Percentiles rank a stretch among this genome's conserved stretches.
Evolutionary conservation across 768 basidiomycete genomes (phyloP).

Genomic region (Tulasnella sp.): DNA sequence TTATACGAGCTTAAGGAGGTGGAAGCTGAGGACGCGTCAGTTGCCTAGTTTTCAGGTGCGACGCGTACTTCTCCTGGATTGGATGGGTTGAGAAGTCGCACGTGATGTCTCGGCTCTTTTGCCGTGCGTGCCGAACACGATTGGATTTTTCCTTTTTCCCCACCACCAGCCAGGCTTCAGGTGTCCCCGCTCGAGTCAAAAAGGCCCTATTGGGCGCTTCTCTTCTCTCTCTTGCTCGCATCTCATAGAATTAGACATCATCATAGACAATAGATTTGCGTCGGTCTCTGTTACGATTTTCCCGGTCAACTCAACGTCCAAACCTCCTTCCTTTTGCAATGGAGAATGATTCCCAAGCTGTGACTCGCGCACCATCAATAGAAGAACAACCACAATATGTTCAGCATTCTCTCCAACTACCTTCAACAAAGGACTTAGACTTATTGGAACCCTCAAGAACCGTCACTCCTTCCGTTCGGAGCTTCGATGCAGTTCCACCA

Average conservation of each 20-base stretch:
- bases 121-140: neutral
- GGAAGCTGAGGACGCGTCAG: neutral
- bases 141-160: neutral
- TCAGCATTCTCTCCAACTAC: neutral
- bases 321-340: neutral
- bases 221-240: neutral
- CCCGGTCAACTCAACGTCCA: neutral
- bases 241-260: neutral
- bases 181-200: neutral
- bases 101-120: neutral
- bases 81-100: neutral
- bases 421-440: neutral
- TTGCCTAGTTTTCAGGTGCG: neutral
- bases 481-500: constrained; percentile 7
- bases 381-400: neutral
- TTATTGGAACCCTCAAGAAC: neutral
- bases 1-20: neutral
- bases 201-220: neutral
- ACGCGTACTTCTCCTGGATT: neutral
- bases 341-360: constrained; percentile 2
- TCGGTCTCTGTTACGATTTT: neutral
- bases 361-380: constrained; percentile 2
- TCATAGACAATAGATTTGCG: neutral
- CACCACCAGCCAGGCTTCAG: neutral
- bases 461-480: constrained; percentile 2